A percentile compares a stretch with the other conserved stretches of the same genome.
Conservation (phyloP, 78 protist species). For the Anaeramoeba flamelloides region DNA sequence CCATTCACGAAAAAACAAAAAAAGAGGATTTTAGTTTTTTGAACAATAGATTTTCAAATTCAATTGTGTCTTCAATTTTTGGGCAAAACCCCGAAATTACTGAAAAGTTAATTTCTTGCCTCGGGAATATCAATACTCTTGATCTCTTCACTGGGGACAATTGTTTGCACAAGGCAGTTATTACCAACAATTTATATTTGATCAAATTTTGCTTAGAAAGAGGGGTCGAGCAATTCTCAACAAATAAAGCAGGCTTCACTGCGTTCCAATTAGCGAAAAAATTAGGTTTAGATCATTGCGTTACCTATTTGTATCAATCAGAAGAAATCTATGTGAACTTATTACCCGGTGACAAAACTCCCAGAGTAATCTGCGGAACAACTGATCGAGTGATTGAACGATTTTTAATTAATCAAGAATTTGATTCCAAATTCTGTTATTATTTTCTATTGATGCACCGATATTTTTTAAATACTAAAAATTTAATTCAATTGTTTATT, state of each 20-base stretch:
- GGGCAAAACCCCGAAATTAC: background rate
- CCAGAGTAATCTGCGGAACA: background rate
- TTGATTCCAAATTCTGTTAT: background rate
- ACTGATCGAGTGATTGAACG: background rate
- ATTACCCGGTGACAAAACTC: background rate
- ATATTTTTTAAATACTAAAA: background rate
- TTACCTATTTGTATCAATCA: background rate
- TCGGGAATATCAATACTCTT: background rate
- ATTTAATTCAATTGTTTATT: background rate
- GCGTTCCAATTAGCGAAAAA: background rate
- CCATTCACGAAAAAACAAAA: no score
- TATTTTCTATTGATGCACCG: background rate
- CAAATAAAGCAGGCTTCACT: background rate
- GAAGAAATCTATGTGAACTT: background rate
- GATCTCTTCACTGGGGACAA: background rate
- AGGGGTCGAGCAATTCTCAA: background rate
- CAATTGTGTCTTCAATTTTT: background rate
- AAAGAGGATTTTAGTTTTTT: background rate
- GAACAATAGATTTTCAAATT: background rate
- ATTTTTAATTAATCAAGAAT: background rate
- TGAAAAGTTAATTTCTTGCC: background rate
- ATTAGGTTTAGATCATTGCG: background rate
- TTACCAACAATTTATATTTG: background rate
- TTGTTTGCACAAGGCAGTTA: background rate
- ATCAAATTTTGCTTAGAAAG: background rate